Evolutionary conservation across 805 yeast genomes (phyloP).

Genomic region (Saccharomycopsis fodiens): DNA sequence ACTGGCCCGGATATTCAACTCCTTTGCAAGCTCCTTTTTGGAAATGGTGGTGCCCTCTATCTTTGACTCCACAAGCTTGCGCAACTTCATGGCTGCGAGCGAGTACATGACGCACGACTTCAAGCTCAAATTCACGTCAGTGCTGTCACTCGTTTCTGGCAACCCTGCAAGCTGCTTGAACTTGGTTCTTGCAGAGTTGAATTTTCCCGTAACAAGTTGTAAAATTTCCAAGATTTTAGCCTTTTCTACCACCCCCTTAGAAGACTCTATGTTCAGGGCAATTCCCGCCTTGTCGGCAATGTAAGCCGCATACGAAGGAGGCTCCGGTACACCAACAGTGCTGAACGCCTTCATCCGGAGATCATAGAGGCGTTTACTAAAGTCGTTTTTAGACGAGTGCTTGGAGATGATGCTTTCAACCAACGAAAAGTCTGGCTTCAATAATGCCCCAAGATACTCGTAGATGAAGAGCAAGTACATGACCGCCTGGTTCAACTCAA

Average conservation of each 20-base stretch:
- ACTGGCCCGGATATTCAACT: background rate
- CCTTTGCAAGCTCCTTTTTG: background rate
- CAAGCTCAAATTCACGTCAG: background rate
- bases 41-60: background rate
- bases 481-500: constrained; percentile 1
- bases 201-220: background rate
- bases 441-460: background rate
- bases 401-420: constrained; percentile 1
- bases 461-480: constrained; percentile 1
- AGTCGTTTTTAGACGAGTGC: background rate
- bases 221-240: background rate
- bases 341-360: constrained; percentile 74
- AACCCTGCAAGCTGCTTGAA: background rate
- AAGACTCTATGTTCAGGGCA: background rate
- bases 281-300: background rate
- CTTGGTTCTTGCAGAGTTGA: background rate
- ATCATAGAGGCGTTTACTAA: constrained; percentile 30
- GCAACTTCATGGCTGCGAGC: background rate
- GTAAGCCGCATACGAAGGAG: constrained; percentile 39
- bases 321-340: constrained; percentile 68
- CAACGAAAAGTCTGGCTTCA: constrained; percentile 1
- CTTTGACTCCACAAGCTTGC: background rate
- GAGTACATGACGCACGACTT: background rate
- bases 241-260: background rate
- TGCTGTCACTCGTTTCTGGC: background rate